These are phyloP conservation scores for Candida mattraensis DNA, from an alignment of 805 yeast genomes.

Conservation along the genomic window DNA sequence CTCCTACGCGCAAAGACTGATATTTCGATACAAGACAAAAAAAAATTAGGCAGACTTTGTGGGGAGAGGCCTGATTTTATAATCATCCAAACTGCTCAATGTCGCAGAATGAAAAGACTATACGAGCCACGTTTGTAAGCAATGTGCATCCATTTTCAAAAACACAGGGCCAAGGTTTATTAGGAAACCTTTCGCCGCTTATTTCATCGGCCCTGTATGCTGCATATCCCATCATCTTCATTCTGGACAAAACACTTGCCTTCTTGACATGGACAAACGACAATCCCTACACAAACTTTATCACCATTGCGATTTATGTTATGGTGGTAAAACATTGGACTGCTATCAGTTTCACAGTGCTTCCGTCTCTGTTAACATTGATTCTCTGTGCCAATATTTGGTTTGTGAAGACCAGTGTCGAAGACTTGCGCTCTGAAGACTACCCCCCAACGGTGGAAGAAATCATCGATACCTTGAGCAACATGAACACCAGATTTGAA, in stretches of 20 bases:
- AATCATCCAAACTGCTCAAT: too few species aligned
- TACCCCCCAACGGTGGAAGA: conserved; percentile 53
- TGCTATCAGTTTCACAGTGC: conserved; percentile 31
- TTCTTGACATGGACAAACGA: conserved; percentile 57
- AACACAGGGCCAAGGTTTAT: conserved; percentile 20
- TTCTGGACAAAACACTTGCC: conserved; percentile 45
- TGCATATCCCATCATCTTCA: conserved; percentile 46
- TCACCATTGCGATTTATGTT: conserved; percentile 40
- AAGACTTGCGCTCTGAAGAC: conserved; percentile 34
- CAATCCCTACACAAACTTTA: conserved; percentile 46
- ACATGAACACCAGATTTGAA: conserved; percentile 43
- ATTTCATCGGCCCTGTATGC: conserved; percentile 47
- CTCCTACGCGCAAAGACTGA: background rate
- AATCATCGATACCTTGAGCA: conserved; percentile 46
- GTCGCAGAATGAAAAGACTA: conserved; percentile 7
- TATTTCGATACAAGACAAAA: background rate
- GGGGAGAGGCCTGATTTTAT: too few species aligned
- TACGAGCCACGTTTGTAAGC: conserved; percentile 25
- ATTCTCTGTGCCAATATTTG: conserved; percentile 43
- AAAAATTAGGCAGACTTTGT: background rate
- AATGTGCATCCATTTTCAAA: conserved; percentile 18
- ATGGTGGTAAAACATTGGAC: conserved; percentile 46
- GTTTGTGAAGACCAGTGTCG: conserved; percentile 42
- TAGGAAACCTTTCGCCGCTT: conserved; percentile 37
- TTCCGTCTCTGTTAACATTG: conserved; percentile 42